phyloP scores from a whole-genome alignment of 1,284 basidiomycete genomes.

The Lignosus rhinocerotis region DNA sequence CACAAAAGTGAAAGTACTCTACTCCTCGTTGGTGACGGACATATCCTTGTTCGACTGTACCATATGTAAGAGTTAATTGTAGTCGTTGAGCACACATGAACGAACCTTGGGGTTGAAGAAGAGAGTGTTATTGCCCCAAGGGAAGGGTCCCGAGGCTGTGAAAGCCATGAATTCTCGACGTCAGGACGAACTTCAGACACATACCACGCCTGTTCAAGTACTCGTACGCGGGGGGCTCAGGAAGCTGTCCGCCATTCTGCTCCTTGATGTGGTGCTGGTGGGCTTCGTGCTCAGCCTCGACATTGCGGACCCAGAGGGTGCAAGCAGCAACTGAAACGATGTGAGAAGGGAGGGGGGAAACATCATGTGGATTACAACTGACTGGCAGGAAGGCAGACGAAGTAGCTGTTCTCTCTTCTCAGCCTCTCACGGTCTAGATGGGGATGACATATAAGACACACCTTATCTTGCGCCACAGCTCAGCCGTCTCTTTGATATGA shows the following conservation, averaged over 20 bases:
- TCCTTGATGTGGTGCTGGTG: conserved; percentile 72
- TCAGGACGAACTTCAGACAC: conserved; percentile 2
- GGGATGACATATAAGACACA: conserved; percentile 31
- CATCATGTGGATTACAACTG: conserved; percentile 31
- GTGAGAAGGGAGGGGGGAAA: conserved; percentile 12
- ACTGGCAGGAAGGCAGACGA: conserved; percentile 75
- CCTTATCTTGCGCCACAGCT: conserved; percentile 88
- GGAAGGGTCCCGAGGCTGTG: conserved; percentile 60
- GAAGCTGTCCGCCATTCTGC: conserved; percentile 76
- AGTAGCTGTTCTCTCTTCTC: conserved; percentile 52
- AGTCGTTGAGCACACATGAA: not conserved
- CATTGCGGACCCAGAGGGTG: conserved; percentile 72
- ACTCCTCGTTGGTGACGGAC: conserved; percentile 39
- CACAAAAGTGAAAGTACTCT: conserved; percentile 9
- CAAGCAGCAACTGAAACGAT: conserved; percentile 56
- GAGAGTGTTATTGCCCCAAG: conserved; percentile 79
- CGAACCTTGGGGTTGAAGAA: conserved; percentile 79
- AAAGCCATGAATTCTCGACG: not conserved
- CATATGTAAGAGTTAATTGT: not conserved
- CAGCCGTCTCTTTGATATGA: conserved; percentile 57
- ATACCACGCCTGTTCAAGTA: conserved; percentile 70
- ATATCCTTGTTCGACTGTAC: conserved; percentile 65
- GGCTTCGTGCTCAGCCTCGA: conserved; percentile 72
- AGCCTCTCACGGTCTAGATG: not conserved
- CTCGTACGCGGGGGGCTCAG: conserved; percentile 70